A percentile compares a stretch with the other conserved stretches of the same genome.
Conservation (phyloP, 208 protist species). For the Trypanosoma melophagium region DNA sequence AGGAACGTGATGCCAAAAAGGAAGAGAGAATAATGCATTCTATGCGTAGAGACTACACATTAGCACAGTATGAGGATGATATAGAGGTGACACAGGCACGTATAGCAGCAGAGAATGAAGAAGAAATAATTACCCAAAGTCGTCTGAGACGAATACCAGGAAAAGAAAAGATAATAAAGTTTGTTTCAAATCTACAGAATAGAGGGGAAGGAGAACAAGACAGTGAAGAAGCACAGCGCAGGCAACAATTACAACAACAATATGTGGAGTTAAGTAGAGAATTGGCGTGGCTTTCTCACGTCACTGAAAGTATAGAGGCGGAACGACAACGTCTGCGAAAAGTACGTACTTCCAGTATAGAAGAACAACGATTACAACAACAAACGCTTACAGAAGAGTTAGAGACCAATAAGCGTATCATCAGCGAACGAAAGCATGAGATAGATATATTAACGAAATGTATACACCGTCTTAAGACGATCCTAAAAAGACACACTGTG, state of each 20-base stretch:
- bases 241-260: slow-evolving; percentile 10
- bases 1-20: too few relatives aligned
- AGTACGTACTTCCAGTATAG: not conserved
- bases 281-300: slow-evolving; percentile 9
- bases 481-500: too few relatives aligned
- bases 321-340: not conserved
- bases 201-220: too few relatives aligned
- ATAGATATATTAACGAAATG: too few relatives aligned
- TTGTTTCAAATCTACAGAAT: not conserved
- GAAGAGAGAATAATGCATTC: too few relatives aligned
- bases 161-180: not conserved
- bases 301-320: slow-evolving; percentile 1
- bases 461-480: too few relatives aligned
- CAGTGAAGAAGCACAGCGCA: not conserved
- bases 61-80: too few relatives aligned
- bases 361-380: not conserved
- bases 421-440: too few relatives aligned
- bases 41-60: too few relatives aligned
- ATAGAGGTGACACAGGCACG: not conserved
- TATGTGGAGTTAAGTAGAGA: slow-evolving; percentile 16
- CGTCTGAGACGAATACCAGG: not conserved
- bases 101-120: not conserved
- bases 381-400: too few relatives aligned
- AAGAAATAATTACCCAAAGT: not conserved
- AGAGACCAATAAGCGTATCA: too few relatives aligned